Percentiles rank a stretch among this genome's conserved stretches.
Conservation (phyloP, 371 early-diverging fungal species). For the Rozella allomycis region DNA sequence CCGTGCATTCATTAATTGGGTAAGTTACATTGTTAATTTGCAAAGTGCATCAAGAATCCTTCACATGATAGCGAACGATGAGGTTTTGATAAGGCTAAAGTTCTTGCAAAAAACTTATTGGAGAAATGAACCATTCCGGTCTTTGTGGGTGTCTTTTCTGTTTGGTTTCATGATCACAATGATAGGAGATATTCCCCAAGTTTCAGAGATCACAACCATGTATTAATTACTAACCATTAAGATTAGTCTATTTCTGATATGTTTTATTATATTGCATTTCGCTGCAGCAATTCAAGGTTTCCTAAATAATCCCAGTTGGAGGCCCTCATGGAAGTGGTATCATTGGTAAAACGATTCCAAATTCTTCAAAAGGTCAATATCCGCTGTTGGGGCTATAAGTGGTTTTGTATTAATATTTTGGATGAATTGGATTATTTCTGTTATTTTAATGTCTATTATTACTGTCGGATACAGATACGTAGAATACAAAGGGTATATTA, state of each 20-base stretch:
- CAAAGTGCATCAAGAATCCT: slow-evolving; percentile 4
- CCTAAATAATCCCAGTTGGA: slow-evolving; percentile 9
- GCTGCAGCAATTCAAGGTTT: slow-evolving; percentile 6
- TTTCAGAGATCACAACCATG: slow-evolving; percentile 6
- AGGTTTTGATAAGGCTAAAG: slow-evolving; percentile 3
- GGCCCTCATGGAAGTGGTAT: slow-evolving; percentile 9
- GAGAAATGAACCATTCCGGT: slow-evolving; percentile 1
- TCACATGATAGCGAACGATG: slow-evolving; percentile 9
- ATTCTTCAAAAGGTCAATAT: no score
- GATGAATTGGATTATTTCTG: slow-evolving; percentile 5
- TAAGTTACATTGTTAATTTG: no score
- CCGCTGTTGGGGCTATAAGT: slow-evolving; percentile 4
- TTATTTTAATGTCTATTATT: slow-evolving; percentile 3
- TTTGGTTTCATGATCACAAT: slow-evolving; percentile 5
- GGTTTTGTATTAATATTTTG: slow-evolving; percentile 8
- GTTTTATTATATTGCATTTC: slow-evolving; percentile 7
- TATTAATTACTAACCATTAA: no score
- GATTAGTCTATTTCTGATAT: slow-evolving; percentile 6
- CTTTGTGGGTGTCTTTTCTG: slow-evolving; percentile 4
- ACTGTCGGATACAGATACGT: slow-evolving; percentile 5
- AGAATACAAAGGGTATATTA: slow-evolving; percentile 9
- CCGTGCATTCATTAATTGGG: no score
- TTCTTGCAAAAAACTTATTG: slow-evolving; percentile 2
- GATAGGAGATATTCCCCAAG: slow-evolving; percentile 5
- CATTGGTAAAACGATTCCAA: no score